These are phyloP conservation scores for Cornus suecica DNA, from an alignment of 148 eudicot species.

Conservation along the genomic window DNA sequence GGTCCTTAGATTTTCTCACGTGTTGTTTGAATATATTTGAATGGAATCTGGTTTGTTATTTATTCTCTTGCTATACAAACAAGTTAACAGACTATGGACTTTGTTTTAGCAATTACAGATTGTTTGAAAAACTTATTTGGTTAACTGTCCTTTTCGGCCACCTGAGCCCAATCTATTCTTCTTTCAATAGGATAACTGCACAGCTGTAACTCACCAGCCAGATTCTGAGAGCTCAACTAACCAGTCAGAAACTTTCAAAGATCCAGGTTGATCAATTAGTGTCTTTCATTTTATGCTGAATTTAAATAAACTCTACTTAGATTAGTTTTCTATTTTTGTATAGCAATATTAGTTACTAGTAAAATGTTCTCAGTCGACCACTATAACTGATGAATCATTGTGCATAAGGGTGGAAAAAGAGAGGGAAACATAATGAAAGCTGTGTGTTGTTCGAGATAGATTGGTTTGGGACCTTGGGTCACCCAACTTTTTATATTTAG, in stretches of 20 bases:
- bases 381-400: background rate
- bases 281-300: background rate
- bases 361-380: background rate
- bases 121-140: background rate
- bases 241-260: constrained; percentile 24
- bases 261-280: constrained; percentile 16
- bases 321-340: background rate
- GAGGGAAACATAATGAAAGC: background rate
- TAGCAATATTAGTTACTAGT: background rate
- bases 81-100: background rate
- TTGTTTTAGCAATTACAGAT: background rate
- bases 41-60: background rate
- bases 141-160: background rate
- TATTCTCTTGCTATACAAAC: background rate
- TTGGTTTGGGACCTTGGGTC: background rate
- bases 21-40: background rate
- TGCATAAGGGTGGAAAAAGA: too few species aligned
- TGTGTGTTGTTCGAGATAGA: background rate
- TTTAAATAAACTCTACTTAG: background rate
- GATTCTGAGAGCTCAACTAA: constrained; percentile 39
- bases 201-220: constrained; percentile 21
- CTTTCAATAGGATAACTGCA: constrained; percentile 30
- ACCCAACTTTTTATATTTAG: background rate
- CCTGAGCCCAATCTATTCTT: background rate
- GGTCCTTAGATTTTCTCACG: constrained; percentile 1